These are phyloP conservation scores for Petunia secreta DNA, from an alignment of 257 asterid species.

Conservation along the genomic window DNA sequence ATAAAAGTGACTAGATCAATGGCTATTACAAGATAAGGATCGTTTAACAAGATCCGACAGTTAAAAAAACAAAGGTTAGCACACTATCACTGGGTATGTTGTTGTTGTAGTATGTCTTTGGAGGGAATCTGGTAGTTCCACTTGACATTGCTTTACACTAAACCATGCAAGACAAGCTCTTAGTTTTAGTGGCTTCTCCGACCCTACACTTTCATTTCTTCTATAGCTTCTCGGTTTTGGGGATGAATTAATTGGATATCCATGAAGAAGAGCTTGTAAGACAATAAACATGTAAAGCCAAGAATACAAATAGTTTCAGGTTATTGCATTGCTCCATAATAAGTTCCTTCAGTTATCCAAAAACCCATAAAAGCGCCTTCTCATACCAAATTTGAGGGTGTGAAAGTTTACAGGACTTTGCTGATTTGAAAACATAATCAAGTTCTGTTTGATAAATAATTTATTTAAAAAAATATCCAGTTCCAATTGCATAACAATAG, in stretches of 20 bases:
- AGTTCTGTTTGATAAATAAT: neutral
- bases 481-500: neutral
- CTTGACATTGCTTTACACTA: neutral
- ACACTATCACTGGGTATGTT: neutral
- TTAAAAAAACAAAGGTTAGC: neutral
- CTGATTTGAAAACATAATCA: neutral
- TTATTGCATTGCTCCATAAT: neutral
- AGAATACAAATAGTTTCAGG: neutral
- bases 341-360: neutral
- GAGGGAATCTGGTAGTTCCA: neutral
- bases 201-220: too few species aligned
- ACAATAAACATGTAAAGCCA: neutral
- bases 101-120: conserved; percentile 1
- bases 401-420: conserved; percentile 14
- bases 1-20: conserved; percentile 6
- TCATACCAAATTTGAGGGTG: conserved; percentile 13
- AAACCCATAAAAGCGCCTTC: neutral
- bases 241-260: conserved; percentile 16
- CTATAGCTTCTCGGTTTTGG: neutral
- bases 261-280: neutral
- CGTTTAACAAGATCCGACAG: neutral
- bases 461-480: neutral
- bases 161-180: neutral
- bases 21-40: neutral
- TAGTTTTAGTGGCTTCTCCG: neutral